These are phyloP conservation scores for Wallacemonas rigidus DNA, from an alignment of 208 protist genomes.

Conservation along the genomic window DNA sequence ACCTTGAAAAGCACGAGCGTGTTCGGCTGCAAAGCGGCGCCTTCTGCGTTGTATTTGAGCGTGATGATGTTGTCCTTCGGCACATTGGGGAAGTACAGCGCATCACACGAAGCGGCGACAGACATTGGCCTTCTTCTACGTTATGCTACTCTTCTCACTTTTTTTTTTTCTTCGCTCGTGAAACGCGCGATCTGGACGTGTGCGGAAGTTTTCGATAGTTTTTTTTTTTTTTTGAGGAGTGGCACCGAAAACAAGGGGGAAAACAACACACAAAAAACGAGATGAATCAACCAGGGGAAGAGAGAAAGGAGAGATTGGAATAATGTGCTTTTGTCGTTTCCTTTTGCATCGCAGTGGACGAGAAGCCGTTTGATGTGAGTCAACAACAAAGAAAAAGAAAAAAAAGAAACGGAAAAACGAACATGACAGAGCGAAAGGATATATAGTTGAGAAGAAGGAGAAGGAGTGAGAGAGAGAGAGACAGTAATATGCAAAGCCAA, in stretches of 20 bases:
- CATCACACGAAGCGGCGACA: slow-evolving; percentile 55
- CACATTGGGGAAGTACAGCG: slow-evolving; percentile 65
- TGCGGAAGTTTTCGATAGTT: not conserved
- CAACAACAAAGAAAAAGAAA: not conserved
- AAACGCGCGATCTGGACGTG: too few relatives aligned
- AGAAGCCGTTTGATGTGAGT: too few relatives aligned
- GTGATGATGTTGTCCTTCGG: slow-evolving; percentile 67
- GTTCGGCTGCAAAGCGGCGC: slow-evolving; percentile 32
- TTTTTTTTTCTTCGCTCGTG: too few relatives aligned
- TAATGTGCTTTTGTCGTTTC: too few relatives aligned
- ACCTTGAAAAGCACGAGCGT: slow-evolving; percentile 74
- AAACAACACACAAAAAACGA: too few relatives aligned
- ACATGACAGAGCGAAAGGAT: slow-evolving; percentile 12
- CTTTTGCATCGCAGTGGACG: too few relatives aligned
- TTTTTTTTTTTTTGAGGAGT: not conserved
- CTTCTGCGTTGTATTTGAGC: slow-evolving; percentile 38
- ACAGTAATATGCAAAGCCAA: not conserved
- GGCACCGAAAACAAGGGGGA: too few relatives aligned
- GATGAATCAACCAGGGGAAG: too few relatives aligned
- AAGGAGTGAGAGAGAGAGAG: not conserved
- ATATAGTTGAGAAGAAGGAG: slow-evolving; percentile 8
- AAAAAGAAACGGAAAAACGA: not conserved
- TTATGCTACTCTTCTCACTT: too few relatives aligned
- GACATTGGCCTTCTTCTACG: slow-evolving; percentile 30
- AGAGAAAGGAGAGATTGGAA: too few relatives aligned